Evolutionary conservation across 192 early-diverging fungal species (phyloP), one percentile per base, ranked within the genome.

Genomic region (Backusella luteola): DNA sequence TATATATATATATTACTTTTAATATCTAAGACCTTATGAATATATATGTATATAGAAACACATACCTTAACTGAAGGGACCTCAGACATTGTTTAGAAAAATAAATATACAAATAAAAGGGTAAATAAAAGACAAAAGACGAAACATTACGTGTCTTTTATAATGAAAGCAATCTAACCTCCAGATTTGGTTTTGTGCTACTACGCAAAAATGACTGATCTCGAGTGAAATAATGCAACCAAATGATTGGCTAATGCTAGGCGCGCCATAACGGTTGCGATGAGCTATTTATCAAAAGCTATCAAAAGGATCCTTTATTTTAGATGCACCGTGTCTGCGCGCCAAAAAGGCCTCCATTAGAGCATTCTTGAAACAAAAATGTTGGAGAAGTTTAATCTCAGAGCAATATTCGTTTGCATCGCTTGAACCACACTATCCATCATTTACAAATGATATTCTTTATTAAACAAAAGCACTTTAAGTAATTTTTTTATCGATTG

Each of bases 51-150:
- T 49, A 49, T 6, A 49, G 4, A n/a, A 39, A 39, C 8, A 23
- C 21, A 23, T 73, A 73, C 71, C 71, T 73, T 73, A 17, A 19
- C 32, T 32, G 49, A n/a, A 73, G 71, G 71, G 35, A 73, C 49
- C 2, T 73, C 11, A 44, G 41, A 32, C 41, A 44, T 44, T 19
- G 42, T 53, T 53, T 46, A 19, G 19, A 49, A 7, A 49, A 49
- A 49, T 49, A 49, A 49, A 21, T 7, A 49, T n/a, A n/a, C 46
- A 49, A n/a, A 49, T 49, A 49, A 49, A 49, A 44, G 17, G 19
- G 19, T 49, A n/a, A 49, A 49, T 49, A 49, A n/a, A n/a, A 49
- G 19, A 49, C 15, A 49, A 49, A 49, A 6, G 6, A 0, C 46
- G 17, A 49, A 49, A 49, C 3, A 49, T 7, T 6, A n/a, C 19